A percentile compares a stretch with the other conserved stretches of the same genome.
Conservation (phyloP, 495 filamentous ascomycete genomes). For the Amniculicola lignicola region DNA sequence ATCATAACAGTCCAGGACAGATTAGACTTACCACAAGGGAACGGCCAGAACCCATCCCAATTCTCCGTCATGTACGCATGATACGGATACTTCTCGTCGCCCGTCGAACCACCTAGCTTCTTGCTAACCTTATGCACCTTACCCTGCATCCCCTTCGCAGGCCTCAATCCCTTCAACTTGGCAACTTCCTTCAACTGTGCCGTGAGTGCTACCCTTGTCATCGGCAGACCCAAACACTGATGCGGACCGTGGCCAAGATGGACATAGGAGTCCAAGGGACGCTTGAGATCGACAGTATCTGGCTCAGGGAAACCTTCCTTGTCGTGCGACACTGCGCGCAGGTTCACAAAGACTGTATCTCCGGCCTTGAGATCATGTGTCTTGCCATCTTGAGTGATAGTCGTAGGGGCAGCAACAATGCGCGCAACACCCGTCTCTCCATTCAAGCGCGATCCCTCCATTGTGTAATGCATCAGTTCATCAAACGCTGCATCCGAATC, state of each 20-base stretch:
- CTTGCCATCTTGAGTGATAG: slow-evolving; percentile 44
- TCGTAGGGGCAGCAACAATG: slow-evolving; percentile 30
- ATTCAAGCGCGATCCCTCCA: slow-evolving; percentile 40
- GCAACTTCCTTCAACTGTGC: slow-evolving; percentile 40
- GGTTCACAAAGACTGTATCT: slow-evolving; percentile 50
- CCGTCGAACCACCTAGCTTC: not conserved
- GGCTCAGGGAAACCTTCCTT: slow-evolving; percentile 36
- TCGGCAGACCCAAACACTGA: slow-evolving; percentile 37
- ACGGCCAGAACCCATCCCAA: slow-evolving; percentile 40
- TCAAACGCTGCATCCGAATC: slow-evolving; percentile 41
- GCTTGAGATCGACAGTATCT: slow-evolving; percentile 30
- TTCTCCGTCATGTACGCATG: slow-evolving; percentile 42
- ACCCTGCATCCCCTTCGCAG: slow-evolving; percentile 38
- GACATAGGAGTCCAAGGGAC: slow-evolving; percentile 38
- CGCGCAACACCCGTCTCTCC: slow-evolving; percentile 40
- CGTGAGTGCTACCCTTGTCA: slow-evolving; percentile 40
- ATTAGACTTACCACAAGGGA: slow-evolving; percentile 40
- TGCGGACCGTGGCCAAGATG: slow-evolving; percentile 40
- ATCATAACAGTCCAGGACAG: not conserved
- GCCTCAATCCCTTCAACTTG: slow-evolving; percentile 31
- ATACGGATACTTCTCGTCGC: slow-evolving; percentile 23
- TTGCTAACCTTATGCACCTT: slow-evolving; percentile 38
- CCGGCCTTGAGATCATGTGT: slow-evolving; percentile 48
- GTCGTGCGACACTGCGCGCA: slow-evolving; percentile 43
- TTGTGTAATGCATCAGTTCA: slow-evolving; percentile 41